Evolutionary conservation across 768 basidiomycete species (phyloP).

Genomic region (Tricholoma flavovirens): DNA sequence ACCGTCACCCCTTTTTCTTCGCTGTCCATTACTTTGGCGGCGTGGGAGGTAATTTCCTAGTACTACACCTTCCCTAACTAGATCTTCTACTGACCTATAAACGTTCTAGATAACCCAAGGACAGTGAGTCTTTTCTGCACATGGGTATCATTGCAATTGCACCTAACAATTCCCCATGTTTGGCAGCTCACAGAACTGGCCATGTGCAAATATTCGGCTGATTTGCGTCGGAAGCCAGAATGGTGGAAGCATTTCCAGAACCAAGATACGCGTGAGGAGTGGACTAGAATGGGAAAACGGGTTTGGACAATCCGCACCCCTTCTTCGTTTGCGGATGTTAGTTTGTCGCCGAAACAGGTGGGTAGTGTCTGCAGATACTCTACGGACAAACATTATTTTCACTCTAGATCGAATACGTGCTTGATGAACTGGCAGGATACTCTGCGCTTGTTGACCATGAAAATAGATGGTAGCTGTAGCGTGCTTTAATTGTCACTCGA

Average conservation of each 20-base stretch:
- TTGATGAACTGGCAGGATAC: conserved; percentile 46
- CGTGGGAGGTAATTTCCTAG: conserved; percentile 35
- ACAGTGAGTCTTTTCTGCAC: conserved; percentile 29
- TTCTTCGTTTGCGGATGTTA: conserved; percentile 24
- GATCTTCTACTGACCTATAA: background rate
- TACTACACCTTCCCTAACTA: background rate
- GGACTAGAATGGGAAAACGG: conserved; percentile 26
- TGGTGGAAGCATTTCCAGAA: conserved; percentile 37
- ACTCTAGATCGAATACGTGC: conserved; percentile 38
- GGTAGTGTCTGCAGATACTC: background rate
- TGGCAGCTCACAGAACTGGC: conserved; percentile 41
- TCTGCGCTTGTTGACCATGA: conserved; percentile 32
- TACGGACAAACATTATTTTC: background rate
- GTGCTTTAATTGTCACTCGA: background rate
- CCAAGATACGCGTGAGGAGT: conserved; percentile 21
- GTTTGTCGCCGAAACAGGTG: conserved; percentile 37
- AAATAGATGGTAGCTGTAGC: conserved; percentile 29
- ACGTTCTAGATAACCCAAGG: conserved; percentile 36
- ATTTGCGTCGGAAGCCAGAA: conserved; percentile 30
- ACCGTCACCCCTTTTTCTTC: conserved; percentile 46
- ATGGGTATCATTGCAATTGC: background rate
- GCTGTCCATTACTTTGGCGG: conserved; percentile 38
- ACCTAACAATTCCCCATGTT: background rate
- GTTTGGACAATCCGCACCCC: conserved; percentile 32
- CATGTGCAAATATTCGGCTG: conserved; percentile 43